phyloP scores from a whole-genome alignment of 2,329 filamentous ascomycete genomes.

The Colletotrichum musae region DNA sequence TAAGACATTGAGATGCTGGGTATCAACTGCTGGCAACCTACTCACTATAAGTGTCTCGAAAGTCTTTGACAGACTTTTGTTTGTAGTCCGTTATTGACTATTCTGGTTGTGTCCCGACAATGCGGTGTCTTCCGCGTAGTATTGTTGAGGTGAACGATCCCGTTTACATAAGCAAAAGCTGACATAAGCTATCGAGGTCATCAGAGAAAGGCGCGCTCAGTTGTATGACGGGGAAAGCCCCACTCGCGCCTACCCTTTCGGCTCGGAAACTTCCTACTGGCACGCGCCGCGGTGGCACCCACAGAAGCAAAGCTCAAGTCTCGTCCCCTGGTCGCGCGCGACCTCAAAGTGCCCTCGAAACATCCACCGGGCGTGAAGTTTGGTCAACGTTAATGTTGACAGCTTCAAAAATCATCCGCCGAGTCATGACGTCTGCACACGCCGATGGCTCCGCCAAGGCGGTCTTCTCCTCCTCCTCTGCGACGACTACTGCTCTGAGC shows the following conservation, averaged over 20 bases:
- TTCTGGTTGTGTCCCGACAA: too few relatives aligned
- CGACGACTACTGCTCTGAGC: constrained; percentile 81
- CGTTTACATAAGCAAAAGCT: background rate
- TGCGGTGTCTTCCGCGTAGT: too few relatives aligned
- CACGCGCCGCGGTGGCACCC: constrained; percentile 29
- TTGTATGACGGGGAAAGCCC: constrained; percentile 25
- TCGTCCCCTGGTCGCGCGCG: constrained; percentile 18
- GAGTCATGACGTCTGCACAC: constrained; percentile 42
- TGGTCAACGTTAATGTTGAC: constrained; percentile 39
- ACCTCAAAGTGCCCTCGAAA: constrained; percentile 28
- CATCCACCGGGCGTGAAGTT: constrained; percentile 27
- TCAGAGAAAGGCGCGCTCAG: too few relatives aligned
- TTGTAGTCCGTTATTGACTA: too few relatives aligned
- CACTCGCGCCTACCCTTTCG: constrained; percentile 3
- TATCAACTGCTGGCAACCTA: too few relatives aligned
- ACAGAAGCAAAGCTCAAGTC: constrained; percentile 32
- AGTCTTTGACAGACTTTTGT: too few relatives aligned
- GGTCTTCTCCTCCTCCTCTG: constrained; percentile 34
- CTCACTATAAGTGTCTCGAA: too few relatives aligned
- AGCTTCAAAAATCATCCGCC: constrained; percentile 42
- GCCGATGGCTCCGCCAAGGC: constrained; percentile 42
- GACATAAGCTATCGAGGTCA: background rate
- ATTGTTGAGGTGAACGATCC: too few relatives aligned
- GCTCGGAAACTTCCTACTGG: constrained; percentile 33
- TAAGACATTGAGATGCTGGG: too few relatives aligned